Evolutionary conservation across 2,329 filamentous ascomycete genomes (phyloP), one percentile per base, ranked within the genome.

Genomic region (Cryphonectria nitschkei): DNA sequence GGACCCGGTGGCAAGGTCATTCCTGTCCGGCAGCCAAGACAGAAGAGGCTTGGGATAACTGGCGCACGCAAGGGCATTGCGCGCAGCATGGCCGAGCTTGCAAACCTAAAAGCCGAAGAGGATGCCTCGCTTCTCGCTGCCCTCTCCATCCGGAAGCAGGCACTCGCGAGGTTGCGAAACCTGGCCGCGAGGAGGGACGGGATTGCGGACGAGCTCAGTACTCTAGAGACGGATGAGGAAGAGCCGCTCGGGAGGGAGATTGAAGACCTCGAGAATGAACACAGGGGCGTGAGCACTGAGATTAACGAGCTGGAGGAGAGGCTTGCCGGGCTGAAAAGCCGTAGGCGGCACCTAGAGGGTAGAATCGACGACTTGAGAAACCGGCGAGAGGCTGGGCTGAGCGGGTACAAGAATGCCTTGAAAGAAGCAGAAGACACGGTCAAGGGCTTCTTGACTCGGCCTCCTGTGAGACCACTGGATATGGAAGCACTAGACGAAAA

Each of bases 381-480:
- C 74, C 85, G 86, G 68, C 84, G 90, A 52, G 92, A 94, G 77
- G 90, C 92, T 1, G 89, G 89, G n/a, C 78, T 94, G 19, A 92
- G 90, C 69, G 90, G 91, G 0, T 94, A 93, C 78, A 88, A 86
- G 29, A 87, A 90, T 1, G 90, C 91, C 4, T 80, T 93, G 50
- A 87, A 83, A 69, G 87, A 93, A 68, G 85, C 93, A 7, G 90
- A 94, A 72, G 82, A 82, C 19, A 87, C 92, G 68, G 84, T 93
- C 7, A 80, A 82, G 6, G 82, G 81, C 4, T 86, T 94, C 71
- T 81, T 94, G 74, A 83, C 81, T 13, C 83, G 85, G 19, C 89
- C 90, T 1, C 87, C 88, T 0, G 80, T 89, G 6, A 82, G 82
- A 56, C 86, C 87, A 0, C 76, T 90, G 9, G 86, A 89, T 69